These are phyloP conservation scores for Hibiscus tridactylites DNA, from an alignment of 345 rosid genomes.

Conservation along the genomic window DNA sequence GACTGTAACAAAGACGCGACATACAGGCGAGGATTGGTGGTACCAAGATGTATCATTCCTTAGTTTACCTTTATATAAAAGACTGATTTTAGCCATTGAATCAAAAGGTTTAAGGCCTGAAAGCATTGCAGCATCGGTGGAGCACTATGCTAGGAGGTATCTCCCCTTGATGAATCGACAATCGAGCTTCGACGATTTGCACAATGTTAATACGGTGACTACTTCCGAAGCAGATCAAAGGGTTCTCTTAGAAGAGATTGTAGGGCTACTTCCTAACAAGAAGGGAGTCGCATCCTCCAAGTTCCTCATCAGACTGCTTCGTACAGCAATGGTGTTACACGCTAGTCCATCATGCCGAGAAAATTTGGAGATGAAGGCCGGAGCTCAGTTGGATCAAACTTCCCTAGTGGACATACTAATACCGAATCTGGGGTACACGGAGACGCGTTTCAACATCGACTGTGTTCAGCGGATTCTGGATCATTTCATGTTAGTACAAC, in stretches of 20 bases:
- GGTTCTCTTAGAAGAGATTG: slow-evolving; percentile 47
- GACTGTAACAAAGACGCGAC: slow-evolving; percentile 30
- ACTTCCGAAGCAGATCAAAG: slow-evolving; percentile 44
- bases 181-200: slow-evolving; percentile 25
- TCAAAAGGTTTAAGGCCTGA: slow-evolving; percentile 49
- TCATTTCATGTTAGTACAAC: slow-evolving; percentile 46
- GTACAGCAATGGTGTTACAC: slow-evolving; percentile 47
- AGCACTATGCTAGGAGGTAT: slow-evolving; percentile 49
- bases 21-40: slow-evolving; percentile 73
- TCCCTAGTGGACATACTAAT: slow-evolving; percentile 54
- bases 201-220: slow-evolving; percentile 20
- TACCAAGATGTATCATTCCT: slow-evolving; percentile 53
- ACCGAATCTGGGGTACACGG: slow-evolving; percentile 52
- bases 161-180: slow-evolving; percentile 50
- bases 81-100: slow-evolving; percentile 40
- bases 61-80: slow-evolving; percentile 40
- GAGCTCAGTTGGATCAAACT: slow-evolving; percentile 55
- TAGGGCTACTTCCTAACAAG: slow-evolving; percentile 47
- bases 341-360: slow-evolving; percentile 44
- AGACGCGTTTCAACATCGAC: slow-evolving; percentile 57
- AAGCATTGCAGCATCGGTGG: slow-evolving; percentile 41
- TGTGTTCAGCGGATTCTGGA: slow-evolving; percentile 59
- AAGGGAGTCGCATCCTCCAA: slow-evolving; percentile 52
- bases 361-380: slow-evolving; percentile 49
- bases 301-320: slow-evolving; percentile 59